A percentile compares a stretch with the other conserved stretches of the same genome.
phyloP scores from a whole-genome alignment of 2,329 filamentous ascomycete species.

The Xylariales sp. region DNA sequence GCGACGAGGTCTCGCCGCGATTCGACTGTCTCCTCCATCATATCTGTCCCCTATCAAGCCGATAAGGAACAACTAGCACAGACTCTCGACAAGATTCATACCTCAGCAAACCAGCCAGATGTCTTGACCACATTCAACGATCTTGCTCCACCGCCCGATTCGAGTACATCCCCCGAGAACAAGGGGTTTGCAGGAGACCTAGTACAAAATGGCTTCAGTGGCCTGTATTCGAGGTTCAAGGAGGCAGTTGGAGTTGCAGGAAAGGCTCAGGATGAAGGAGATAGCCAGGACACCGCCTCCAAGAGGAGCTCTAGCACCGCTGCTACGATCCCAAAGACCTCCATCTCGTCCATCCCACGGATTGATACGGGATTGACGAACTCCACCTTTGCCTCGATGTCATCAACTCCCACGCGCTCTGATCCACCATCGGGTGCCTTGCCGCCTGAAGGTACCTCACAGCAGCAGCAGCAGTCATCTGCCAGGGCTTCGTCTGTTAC shows the following conservation, averaged over 20 bases:
- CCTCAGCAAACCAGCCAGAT: conserved; percentile 77
- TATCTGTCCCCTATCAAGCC: conserved; percentile 44
- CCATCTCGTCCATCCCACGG: conserved; percentile 36
- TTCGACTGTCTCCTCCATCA: conserved; percentile 37
- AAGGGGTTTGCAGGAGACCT: conserved; percentile 68
- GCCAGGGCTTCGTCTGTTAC: conserved; percentile 46
- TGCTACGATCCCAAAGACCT: conserved; percentile 36
- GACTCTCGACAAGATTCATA: conserved; percentile 83
- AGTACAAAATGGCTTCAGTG: conserved; percentile 81
- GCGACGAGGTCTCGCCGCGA: conserved; percentile 31
- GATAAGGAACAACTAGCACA: conserved; percentile 74
- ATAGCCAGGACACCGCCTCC: conserved; percentile 37
- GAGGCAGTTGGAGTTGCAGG: conserved; percentile 73
- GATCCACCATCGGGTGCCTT: conserved; percentile 31
- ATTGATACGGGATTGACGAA: conserved; percentile 33
- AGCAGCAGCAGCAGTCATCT: conserved; percentile 32
- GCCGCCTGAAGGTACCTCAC: conserved; percentile 36
- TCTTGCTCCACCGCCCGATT: conserved; percentile 66
- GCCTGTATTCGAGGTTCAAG: conserved; percentile 79
- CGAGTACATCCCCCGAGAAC: conserved; percentile 55
- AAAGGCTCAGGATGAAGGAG: conserved; percentile 22
- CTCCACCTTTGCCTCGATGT: conserved; percentile 29
- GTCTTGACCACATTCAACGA: conserved; percentile 92
- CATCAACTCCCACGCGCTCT: conserved; percentile 23
- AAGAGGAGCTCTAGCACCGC: conserved; percentile 37